These are phyloP conservation scores for Trypanosoma lewisi DNA, from an alignment of 208 protist species.

Conservation along the genomic window DNA sequence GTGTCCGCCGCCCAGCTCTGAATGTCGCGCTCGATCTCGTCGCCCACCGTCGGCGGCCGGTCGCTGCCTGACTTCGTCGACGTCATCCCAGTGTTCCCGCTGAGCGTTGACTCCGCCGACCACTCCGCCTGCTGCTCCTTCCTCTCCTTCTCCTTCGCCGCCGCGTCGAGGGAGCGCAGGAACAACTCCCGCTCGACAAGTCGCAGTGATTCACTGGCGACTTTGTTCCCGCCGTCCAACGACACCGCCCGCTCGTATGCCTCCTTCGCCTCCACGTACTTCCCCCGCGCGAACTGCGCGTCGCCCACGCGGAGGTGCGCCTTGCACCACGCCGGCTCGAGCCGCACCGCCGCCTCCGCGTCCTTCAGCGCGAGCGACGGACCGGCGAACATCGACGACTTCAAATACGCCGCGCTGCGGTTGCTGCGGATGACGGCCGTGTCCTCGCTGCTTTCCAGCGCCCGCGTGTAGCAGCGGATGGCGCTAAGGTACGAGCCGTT, in stretches of 20 bases:
- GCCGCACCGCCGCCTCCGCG: conserved; percentile 67
- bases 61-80: conserved; percentile 2
- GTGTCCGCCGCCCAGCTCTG: conserved; percentile 54
- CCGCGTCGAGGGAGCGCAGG: conserved; percentile 28
- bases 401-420: conserved; percentile 80
- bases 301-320: conserved; percentile 82
- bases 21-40: conserved; percentile 17
- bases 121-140: background rate
- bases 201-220: conserved; percentile 37
- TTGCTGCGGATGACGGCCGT: conserved; percentile 86
- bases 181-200: conserved; percentile 42
- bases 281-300: conserved; percentile 81
- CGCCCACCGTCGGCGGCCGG: background rate
- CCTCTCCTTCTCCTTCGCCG: conserved; percentile 9
- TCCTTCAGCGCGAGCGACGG: conserved; percentile 83
- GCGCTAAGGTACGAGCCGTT: conserved; percentile 62
- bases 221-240: conserved; percentile 46
- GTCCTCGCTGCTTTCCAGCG: conserved; percentile 51
- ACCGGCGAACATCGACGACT: conserved; percentile 65
- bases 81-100: conserved; percentile 10
- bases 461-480: conserved; percentile 81
- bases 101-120: conserved; percentile 13
- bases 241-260: conserved; percentile 64
- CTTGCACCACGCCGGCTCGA: conserved; percentile 82
- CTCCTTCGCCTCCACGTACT: conserved; percentile 81